These are phyloP conservation scores for Bryoglossum gracile DNA, from an alignment of 495 filamentous ascomycete genomes.

Conservation along the genomic window DNA sequence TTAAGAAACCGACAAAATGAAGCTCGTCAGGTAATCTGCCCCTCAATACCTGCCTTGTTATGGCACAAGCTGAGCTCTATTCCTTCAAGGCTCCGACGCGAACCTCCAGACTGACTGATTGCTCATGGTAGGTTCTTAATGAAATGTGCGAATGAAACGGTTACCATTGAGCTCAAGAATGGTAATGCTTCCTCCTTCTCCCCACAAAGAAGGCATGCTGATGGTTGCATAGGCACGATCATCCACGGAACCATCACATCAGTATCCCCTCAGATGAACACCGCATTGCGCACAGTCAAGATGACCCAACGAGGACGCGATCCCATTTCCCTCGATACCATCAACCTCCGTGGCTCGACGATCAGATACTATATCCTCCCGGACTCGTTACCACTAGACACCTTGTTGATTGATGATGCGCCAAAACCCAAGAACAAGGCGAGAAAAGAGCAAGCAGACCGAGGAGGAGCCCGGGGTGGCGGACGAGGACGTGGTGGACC, in stretches of 20 bases:
- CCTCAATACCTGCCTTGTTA: constrained; percentile 8
- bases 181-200: constrained; percentile 42
- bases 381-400: constrained; percentile 89
- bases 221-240: constrained; percentile 87
- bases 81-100: constrained; percentile 21
- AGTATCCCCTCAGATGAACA: constrained; percentile 97
- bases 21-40: constrained; percentile 86
- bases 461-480: constrained; percentile 50
- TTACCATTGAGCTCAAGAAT: constrained; percentile 97
- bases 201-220: constrained; percentile 7
- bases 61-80: constrained; percentile 26
- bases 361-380: constrained; percentile 93
- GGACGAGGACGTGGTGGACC: constrained; percentile 49
- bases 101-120: constrained; percentile 33
- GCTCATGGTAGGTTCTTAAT: constrained; percentile 72
- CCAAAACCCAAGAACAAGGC: constrained; percentile 99
- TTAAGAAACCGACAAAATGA: constrained; percentile 54
- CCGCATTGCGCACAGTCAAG: constrained; percentile 84
- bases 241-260: constrained; percentile 92
- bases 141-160: constrained; percentile 97
- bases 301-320: constrained; percentile 87
- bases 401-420: constrained; percentile 87
- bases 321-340: constrained; percentile 80
- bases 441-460: constrained; percentile 74
- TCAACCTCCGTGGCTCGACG: constrained; percentile 90